Evolutionary conservation across 495 filamentous ascomycete genomes (phyloP), one percentile per base, ranked within the genome.

Genomic region (Cercophora scortea): DNA sequence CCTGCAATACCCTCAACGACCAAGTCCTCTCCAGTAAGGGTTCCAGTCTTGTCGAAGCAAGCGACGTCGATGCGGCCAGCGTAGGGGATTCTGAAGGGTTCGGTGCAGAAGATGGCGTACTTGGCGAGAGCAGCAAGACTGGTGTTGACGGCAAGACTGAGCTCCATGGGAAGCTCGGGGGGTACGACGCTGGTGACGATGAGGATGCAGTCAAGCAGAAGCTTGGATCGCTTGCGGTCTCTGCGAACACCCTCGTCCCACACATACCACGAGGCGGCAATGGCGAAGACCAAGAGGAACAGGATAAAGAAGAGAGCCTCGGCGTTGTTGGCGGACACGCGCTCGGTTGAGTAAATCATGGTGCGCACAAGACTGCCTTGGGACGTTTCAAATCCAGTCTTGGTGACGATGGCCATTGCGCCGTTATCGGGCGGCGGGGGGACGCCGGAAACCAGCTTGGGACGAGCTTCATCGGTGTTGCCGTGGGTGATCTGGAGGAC

Each of bases 331-430:
- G 93, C 93, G 40, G 92, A 97, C 34, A 99, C 93, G 62, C 92
- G 89, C 67, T 99, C 93, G 6, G 93, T 99, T 4, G 94, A 96
- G 72, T 96, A 99, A 58, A 99, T 97, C 93, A 99, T 99, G 45
- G 93, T 99, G 34, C 93, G 89, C 42, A 99, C 93, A 52, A 99
- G 78, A 65, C 88, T 96, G 56, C 93, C 93, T 69, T 99, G 93
- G 52, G 90, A 96, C 8, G 93, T 99, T 72, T 99, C 93, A 58
- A 99, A 99, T 5, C 93, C 93, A 42, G 94, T 99, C 79, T 95
- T 96, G 54, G 90, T 87, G 44, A 97, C 88, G 54, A 97, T 79
- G 53, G 92, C 93, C 76, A 97, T 81, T 9, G 89, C 93, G 43
- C 93, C 93, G 59, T 91, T 89, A 70, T 99, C 93, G 0, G 93